Evolutionary conservation across 148 eudicot species (phyloP).

Genomic region (Rhododendron williamsianum): DNA sequence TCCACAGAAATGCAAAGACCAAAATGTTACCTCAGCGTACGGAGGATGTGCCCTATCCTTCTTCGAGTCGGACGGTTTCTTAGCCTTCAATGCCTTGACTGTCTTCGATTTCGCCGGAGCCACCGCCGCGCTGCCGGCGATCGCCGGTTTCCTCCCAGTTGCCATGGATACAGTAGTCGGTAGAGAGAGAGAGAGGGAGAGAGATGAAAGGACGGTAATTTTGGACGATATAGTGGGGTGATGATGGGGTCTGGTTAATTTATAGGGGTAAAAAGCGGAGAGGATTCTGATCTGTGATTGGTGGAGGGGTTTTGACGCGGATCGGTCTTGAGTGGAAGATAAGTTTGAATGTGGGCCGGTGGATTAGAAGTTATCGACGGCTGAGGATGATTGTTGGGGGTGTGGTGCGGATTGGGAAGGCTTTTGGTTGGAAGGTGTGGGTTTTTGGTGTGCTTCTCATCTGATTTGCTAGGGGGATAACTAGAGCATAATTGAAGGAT

Average conservation of each 20-base stretch:
- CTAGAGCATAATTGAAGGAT: not conserved
- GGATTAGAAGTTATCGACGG: slow-evolving; percentile 8
- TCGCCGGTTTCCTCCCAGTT: not conserved
- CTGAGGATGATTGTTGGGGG: not conserved
- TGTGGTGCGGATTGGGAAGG: not conserved
- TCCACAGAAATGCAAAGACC: no score
- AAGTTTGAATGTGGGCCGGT: slow-evolving; percentile 11
- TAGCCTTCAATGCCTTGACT: not conserved
- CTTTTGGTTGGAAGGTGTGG: not conserved
- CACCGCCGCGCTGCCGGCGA: not conserved
- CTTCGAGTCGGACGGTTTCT: slow-evolving; percentile 13
- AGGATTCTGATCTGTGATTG: slow-evolving; percentile 8
- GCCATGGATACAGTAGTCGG: not conserved
- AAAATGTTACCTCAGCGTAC: slow-evolving; percentile 18
- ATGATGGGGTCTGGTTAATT: not conserved
- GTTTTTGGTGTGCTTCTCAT: slow-evolving; percentile 12
- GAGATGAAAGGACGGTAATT: no score
- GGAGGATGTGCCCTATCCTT: slow-evolving; percentile 21
- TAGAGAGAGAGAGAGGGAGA: not conserved
- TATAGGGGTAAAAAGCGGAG: not conserved
- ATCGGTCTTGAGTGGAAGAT: not conserved
- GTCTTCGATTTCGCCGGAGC: not conserved
- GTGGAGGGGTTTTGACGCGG: slow-evolving; percentile 11
- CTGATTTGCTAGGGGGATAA: not conserved
- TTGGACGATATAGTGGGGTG: no score